phyloP scores from a whole-genome alignment of 495 filamentous ascomycete species.

The Penicillium odoratum region DNA sequence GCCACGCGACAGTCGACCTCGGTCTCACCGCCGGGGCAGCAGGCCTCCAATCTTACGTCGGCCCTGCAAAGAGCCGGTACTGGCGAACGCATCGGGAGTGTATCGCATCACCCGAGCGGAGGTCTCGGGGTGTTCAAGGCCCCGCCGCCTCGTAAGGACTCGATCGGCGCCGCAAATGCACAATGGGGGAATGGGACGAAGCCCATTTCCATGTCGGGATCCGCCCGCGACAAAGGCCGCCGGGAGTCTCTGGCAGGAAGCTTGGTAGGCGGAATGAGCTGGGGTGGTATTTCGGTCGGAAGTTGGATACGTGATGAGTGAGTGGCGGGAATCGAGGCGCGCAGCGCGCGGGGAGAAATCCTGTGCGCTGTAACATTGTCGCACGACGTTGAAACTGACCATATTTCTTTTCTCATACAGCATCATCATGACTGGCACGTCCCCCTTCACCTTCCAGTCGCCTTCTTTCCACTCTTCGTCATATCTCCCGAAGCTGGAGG shows the following conservation, averaged over 20 bases:
- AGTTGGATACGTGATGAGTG: slow-evolving; percentile 99
- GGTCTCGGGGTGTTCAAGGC: slow-evolving; percentile 61
- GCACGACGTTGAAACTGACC: slow-evolving; percentile 33
- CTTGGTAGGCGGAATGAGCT: slow-evolving; percentile 91
- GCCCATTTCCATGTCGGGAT: slow-evolving; percentile 80
- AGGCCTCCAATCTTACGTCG: slow-evolving; percentile 63
- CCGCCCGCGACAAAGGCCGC: slow-evolving; percentile 71
- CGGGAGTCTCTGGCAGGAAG: slow-evolving; percentile 87
- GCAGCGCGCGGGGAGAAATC: slow-evolving; percentile 6
- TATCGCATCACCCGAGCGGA: slow-evolving; percentile 44
- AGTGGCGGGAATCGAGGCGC: slow-evolving; percentile 44
- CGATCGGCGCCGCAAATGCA: slow-evolving; percentile 56
- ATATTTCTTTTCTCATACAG: slow-evolving; percentile 44
- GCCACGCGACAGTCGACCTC: slow-evolving; percentile 59
- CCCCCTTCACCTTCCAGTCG: slow-evolving; percentile 85
- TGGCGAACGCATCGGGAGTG: slow-evolving; percentile 41
- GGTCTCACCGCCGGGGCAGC: slow-evolving; percentile 59
- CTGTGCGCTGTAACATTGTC: slow-evolving; percentile 19
- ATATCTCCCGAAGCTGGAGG: slow-evolving; percentile 95
- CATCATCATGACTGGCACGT: slow-evolving; percentile 95
- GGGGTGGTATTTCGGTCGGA: slow-evolving; percentile 93
- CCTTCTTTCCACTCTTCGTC: slow-evolving; percentile 97
- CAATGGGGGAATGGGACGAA: slow-evolving; percentile 74
- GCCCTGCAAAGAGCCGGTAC: slow-evolving; percentile 53
- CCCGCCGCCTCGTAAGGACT: slow-evolving; percentile 63